Base-by-base conservation (phyloP, 73 alveolate genomes). In the Paramecium pentaurelia region DNA sequence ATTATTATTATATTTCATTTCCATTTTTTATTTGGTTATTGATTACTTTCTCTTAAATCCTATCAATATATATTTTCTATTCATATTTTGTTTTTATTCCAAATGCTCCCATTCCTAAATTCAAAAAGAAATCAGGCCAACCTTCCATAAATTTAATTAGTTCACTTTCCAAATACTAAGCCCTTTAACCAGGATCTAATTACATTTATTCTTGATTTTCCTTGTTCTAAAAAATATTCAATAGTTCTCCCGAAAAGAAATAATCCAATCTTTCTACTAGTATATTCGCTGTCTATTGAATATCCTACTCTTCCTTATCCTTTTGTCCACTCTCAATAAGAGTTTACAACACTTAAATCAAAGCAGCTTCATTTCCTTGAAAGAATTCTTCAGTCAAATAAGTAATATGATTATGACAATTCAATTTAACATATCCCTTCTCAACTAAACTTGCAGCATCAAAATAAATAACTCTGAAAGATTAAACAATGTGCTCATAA, bases 261-360 rank as follows among this genome's bases (percentile, higher is more conserved):
- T 73, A 73, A 37, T 73, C 60, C 6, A 73, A 73, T 34, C 87
- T 3, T 42, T 80, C 91, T 1, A 80, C 71, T 47, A 80, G 20
- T 6, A 45, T 58, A 42, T 40, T 49, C 2, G 49, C 75, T 1
- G 47, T 45, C 51, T 80, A 25, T 11, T 49, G 16, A 44, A 80
- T 80, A 22, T 80, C 91, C 32, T 4, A 32, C 14, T 22, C 44
- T 25, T 80, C 91, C 51, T 80, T 80, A 49, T 42, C 75, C 51
- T 45, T 45, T n/a, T 80, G 6, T 2, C 91, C 91, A 80, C 91
- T 45, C 27, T 80, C 71, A 45, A 80, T 80, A 27, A 80, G 71
- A 18, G 91, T 80, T 32, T 80, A 27, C 30, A 80, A 45, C 7
- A 80, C 75, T 47, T 80, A 16, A 5, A 80, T 80, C 27, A 80